Evolutionary conservation across 2,329 filamentous ascomycete species (phyloP), one percentile per base, ranked within the genome.

Genomic region (Fusarium luffae): DNA sequence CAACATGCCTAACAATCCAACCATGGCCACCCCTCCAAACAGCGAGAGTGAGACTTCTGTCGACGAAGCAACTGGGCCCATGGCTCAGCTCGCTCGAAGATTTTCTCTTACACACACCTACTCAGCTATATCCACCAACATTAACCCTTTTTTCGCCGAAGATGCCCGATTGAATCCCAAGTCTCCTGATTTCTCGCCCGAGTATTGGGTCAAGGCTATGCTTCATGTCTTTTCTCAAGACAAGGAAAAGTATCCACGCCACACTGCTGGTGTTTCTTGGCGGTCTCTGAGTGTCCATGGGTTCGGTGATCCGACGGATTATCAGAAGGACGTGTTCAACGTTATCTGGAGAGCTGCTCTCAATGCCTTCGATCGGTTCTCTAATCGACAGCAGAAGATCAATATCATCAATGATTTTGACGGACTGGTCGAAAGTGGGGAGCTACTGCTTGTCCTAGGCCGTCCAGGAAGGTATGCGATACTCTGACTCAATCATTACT

Each of bases 381-480:
- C 12, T 56, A 86, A 63, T 44, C 69, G 85, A 66, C 83, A 84
- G 52, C 81, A 84, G 66, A 85, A 86, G 61, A 88, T 91, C 66
- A 88, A 92, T 69, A 92, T 92, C 64, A 79, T 92, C 41, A 85
- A 83, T 50, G 81, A 86, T 69, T 88, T 91, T 64, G 89, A 92
- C 68, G 90, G 90, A 6, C 69, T 92, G 0, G 87, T 92, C 1
- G 82, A 87, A 71, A 86, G 85, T 59, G 90, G 90, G 25, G 90
- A 93, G 81, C 90, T 93, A 87, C 78, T 92, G 18, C 88, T 92
- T 18, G 90, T 92, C 3, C 83, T 93, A 14, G 90, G 90, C 6
- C 90, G 90, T 6, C 71, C 71, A 4, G 71, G 71, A 14, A 73
- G 71, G 71, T 68, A 68, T 30, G 55, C 18, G 48, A 42, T 5